Evolutionary conservation across 257 asterid genomes (phyloP).

Genomic region (Solanum dulcamara): DNA sequence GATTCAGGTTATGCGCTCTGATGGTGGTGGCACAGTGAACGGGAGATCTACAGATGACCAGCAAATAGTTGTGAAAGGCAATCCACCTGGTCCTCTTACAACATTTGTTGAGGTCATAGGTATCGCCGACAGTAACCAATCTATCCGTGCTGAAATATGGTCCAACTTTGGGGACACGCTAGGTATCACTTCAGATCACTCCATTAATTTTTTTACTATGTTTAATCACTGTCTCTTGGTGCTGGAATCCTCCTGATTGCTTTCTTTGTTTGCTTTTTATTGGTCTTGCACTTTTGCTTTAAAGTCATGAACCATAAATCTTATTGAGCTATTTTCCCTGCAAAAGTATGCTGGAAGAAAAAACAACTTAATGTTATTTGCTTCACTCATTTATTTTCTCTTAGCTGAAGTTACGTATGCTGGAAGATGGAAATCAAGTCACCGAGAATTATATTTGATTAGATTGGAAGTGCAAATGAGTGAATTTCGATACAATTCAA

Average conservation of each 20-base stretch:
- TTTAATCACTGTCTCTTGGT: background rate
- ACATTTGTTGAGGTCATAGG: conserved; percentile 86
- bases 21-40: conserved; percentile 55
- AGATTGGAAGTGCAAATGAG: background rate
- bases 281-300: background rate
- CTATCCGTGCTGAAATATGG: conserved; percentile 71
- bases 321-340: background rate
- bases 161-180: conserved; percentile 70
- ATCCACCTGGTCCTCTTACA: conserved; percentile 49
- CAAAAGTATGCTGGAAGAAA: background rate
- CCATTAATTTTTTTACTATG: background rate
- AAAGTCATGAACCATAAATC: background rate
- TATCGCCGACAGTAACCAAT: conserved; percentile 58
- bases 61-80: conserved; percentile 61
- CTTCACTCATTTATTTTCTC: background rate
- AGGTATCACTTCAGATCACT: conserved; percentile 28
- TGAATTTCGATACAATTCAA: background rate
- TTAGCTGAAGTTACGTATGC: background rate
- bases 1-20: conserved; percentile 66
- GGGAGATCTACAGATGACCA: conserved; percentile 85
- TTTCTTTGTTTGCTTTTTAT: background rate
- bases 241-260: background rate
- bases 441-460: background rate
- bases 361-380: background rate
- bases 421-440: background rate